phyloP scores from a whole-genome alignment of 495 filamentous ascomycete genomes.

The Terfezia claveryi region DNA sequence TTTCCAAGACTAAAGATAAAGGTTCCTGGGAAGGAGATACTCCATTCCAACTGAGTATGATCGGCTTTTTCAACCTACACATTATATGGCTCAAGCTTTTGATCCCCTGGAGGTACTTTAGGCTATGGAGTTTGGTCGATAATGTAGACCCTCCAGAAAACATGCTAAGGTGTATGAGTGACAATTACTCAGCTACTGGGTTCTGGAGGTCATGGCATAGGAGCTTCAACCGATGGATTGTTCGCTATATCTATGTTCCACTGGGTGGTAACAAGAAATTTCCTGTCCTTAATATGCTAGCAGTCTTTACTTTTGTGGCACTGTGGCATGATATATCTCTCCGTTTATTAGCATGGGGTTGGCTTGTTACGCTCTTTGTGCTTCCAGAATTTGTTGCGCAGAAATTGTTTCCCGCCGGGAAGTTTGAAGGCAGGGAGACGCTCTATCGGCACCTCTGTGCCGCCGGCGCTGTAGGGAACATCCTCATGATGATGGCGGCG shows the following conservation, averaged over 20 bases:
- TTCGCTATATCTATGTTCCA: constrained; percentile 87
- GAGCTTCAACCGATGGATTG: constrained; percentile 77
- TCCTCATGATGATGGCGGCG: constrained; percentile 88
- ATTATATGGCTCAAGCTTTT: constrained; percentile 97
- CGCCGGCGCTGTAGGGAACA: constrained; percentile 64
- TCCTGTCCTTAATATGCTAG: constrained; percentile 45
- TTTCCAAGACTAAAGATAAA: constrained; percentile 53
- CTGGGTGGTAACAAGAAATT: constrained; percentile 48
- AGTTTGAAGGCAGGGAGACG: constrained; percentile 44
- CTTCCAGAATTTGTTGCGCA: constrained; percentile 60
- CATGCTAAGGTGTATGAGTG: constrained; percentile 87
- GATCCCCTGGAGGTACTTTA: constrained; percentile 92
- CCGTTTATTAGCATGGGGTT: constrained; percentile 86
- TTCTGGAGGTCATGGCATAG: constrained; percentile 97
- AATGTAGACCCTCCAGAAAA: constrained; percentile 92
- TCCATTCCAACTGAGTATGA: constrained; percentile 67
- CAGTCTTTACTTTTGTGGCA: constrained; percentile 94
- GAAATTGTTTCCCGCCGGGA: constrained; percentile 43
- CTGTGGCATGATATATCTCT: constrained; percentile 96
- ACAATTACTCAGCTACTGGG: constrained; percentile 77
- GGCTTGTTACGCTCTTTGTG: constrained; percentile 85
- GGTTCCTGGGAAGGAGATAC: constrained; percentile 57
- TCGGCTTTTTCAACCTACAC: constrained; percentile 91
- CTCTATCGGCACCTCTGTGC: constrained; percentile 61
- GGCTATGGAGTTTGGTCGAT: constrained; percentile 76